Evolutionary conservation across 306 rosid genomes (phyloP), one percentile per base, ranked within the genome.

Genomic region (Prosopis cineraria): DNA sequence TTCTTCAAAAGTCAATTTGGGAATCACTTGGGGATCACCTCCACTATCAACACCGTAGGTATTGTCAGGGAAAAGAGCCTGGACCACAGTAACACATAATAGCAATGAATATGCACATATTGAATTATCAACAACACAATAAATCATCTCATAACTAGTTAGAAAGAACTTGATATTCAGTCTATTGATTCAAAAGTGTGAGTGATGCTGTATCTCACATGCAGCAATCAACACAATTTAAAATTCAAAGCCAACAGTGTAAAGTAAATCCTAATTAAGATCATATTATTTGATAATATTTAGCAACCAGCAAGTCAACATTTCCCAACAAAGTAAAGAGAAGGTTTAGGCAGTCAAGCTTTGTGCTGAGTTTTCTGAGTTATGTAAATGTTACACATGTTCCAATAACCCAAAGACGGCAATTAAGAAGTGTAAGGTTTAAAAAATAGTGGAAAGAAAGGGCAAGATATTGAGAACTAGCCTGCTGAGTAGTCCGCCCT

Each of bases 31-130:
- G 36, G 99, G 99, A 83, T 95, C 99, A 20, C 99, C 99, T 80
- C 99, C 99, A 13, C 99, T 93, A 82, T 95, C 99, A 79, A 95
- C 98, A 43, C 97, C 98, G 72, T 91, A 95, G 43, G 98, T 86
- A 79, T 87, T 95, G 81, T 95, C 98, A 10, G 99, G 99, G 83
- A 87, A 95, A 77, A 95, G 98, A 81, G 97, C 97, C 99, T 95
- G 92, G 36, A 30, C 39, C 47, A 75, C 73, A 78, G 20, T 76
- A 31, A 80, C 17, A 74, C 36, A 34, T 39, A 81, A 76, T 71
- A 72, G 16, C 55, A 74, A 81, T 58, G 75, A 77, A 77, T n/a
- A 39, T 60, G 58, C 50, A 68, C 17, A 39, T 17, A 25, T 5
- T 69, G 37, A 76, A 56, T 71, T 9, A 79, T 29, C 7, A 82